Evolutionary conservation across 139 green algal species (phyloP), one percentile per base, ranked within the genome.

Genomic region (Picochlorum sp.): DNA sequence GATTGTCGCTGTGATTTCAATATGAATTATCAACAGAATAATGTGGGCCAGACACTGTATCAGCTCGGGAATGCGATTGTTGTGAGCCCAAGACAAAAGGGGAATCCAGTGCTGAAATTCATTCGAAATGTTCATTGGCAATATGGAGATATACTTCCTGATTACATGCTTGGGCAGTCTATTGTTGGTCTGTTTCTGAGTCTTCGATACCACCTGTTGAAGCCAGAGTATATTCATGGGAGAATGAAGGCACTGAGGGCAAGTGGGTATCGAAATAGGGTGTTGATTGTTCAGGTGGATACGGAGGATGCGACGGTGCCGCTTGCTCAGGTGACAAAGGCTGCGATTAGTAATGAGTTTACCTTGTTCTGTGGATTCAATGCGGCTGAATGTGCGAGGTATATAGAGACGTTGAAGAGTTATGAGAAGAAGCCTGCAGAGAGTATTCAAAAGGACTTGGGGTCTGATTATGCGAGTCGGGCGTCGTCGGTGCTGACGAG

Each of bases 361-460:
- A 94, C 87, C 3, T 83, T 97, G 4, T 62, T 97, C 3, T 97
- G 91, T 60, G 90, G 78, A 0, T 97, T 82, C 77, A 90, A 71
- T 68, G 73, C 68, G 6, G 75, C 90, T 74, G 90, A 97, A 74
- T 95, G 85, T 66, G 90, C 84, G 0, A 69, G 89, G 3, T 97
- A 96, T 70, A 67, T 97, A 34, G 91, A 97, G 70, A 97, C 85
- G 1, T 81, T 92, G 68, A 97, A 97, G 45, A 73, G 57, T 63
- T 97, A 94, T 67, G 91, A 97, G 62, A 85, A 71, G 62, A 95
- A 94, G 74, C 87, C 91, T 2, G 85, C 90, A 8, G 81, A 89
- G 6, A 51, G 62, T 45, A 92, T 97, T 60, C 81, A 85, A 54
- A 76, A 80, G 24, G 52, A 70, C 44, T 11, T 70, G 58, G 59